A percentile compares a stretch with the other conserved stretches of the same genome.
Conservation (phyloP, 1,284 basidiomycete species). For the Microbotryum violaceum region DNA sequence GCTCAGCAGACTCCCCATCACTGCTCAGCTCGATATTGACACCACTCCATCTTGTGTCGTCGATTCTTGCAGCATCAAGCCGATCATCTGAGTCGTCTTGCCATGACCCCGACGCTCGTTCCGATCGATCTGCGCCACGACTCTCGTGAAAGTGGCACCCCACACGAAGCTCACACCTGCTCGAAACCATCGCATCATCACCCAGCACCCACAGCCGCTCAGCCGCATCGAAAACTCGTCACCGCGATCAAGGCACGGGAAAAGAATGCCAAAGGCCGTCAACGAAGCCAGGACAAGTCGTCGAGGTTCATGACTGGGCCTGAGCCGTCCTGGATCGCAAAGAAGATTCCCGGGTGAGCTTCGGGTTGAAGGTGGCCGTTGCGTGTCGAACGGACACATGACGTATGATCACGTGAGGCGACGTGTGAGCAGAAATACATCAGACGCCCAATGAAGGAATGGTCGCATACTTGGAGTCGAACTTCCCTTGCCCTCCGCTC, state of each 20-base stretch:
- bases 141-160: too few species aligned
- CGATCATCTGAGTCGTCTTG: slow-evolving; percentile 3
- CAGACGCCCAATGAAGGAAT: neutral
- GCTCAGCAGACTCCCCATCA: neutral
- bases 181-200: neutral
- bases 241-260: slow-evolving; percentile 3
- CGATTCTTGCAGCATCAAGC: slow-evolving; percentile 12
- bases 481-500: too few species aligned
- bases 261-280: neutral
- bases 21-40: too few species aligned
- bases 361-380: neutral
- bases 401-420: neutral
- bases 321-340: slow-evolving; percentile 24
- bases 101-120: neutral
- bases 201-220: neutral
- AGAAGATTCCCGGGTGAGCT: neutral
- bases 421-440: neutral
- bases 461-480: too few species aligned
- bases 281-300: neutral
- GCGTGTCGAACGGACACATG: neutral
- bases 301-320: slow-evolving; percentile 24
- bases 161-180: too few species aligned
- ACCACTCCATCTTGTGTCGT: neutral
- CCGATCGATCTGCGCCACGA: rapidly evolving
- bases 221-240: slow-evolving; percentile 3